Evolutionary conservation across 2,329 filamentous ascomycete species (phyloP).

Genomic region (Macrophomina phaseolina): DNA sequence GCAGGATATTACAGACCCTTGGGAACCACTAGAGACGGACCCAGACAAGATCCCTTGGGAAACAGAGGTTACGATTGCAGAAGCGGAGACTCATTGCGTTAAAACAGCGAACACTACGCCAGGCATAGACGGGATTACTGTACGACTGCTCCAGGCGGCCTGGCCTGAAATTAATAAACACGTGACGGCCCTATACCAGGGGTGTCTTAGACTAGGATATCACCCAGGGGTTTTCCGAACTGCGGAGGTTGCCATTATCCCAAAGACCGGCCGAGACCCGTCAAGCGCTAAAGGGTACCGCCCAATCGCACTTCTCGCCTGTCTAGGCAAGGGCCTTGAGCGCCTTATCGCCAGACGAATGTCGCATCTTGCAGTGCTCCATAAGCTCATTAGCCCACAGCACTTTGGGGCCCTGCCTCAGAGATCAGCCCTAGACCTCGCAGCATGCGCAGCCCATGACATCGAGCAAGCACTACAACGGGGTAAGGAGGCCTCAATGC

Average conservation of each 20-base stretch:
- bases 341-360: neutral
- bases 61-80: neutral
- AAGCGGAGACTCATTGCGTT: neutral
- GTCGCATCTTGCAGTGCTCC: neutral
- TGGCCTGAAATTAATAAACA: neutral
- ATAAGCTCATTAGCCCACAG: neutral
- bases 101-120: neutral
- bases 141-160: neutral
- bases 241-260: neutral
- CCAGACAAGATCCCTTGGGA: too few relatives aligned
- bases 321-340: conserved; percentile 1
- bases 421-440: neutral
- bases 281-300: neutral
- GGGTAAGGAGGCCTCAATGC: neutral
- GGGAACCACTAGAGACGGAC: too few relatives aligned
- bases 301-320: neutral
- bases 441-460: neutral
- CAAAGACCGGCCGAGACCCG: neutral
- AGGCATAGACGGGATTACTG: neutral
- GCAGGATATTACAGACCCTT: too few relatives aligned
- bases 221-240: neutral
- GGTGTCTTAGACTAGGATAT: neutral
- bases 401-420: neutral
- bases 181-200: neutral
- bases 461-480: neutral